A percentile compares a stretch with the other conserved stretches of the same genome.
phyloP scores from a whole-genome alignment of 2,329 filamentous ascomycete genomes.

The Amauroascus verrucosus region DNA sequence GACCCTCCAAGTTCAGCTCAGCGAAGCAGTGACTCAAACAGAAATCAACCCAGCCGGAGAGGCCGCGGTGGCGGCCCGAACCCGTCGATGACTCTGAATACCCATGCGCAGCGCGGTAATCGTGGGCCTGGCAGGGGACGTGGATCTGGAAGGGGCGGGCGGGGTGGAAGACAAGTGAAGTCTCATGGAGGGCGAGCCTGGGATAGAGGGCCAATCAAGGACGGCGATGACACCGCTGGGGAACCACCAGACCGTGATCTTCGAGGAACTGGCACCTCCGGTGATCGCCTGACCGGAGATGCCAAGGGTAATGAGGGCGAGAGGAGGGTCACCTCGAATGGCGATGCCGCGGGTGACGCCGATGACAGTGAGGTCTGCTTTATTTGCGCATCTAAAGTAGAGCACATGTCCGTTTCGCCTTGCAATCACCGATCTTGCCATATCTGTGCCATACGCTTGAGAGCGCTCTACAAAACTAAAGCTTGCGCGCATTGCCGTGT shows the following conservation, averaged over 20 bases:
- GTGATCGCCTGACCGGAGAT: slow-evolving; percentile 41
- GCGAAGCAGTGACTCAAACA: background rate
- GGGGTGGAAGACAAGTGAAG: background rate
- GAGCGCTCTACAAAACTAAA: slow-evolving; percentile 91
- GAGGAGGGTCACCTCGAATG: background rate
- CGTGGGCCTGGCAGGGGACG: slow-evolving; percentile 11
- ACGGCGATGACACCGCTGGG: slow-evolving; percentile 26
- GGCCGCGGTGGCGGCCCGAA: background rate
- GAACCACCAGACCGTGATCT: slow-evolving; percentile 31
- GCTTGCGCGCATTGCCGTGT: slow-evolving; percentile 93
- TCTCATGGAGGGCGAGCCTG: background rate
- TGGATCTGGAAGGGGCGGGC: slow-evolving; percentile 4
- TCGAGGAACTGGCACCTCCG: slow-evolving; percentile 33
- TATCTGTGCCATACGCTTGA: slow-evolving; percentile 82
- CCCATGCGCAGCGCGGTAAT: background rate
- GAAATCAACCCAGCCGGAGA: background rate
- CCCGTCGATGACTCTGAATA: background rate
- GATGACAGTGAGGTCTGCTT: slow-evolving; percentile 80
- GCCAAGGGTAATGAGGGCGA: slow-evolving; percentile 31
- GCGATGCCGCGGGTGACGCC: slow-evolving; percentile 41
- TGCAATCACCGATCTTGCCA: slow-evolving; percentile 97
- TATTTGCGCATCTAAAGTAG: slow-evolving; percentile 86
- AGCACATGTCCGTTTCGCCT: slow-evolving; percentile 77
- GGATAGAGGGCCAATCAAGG: background rate
- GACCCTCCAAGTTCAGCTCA: slow-evolving; percentile 6